A percentile compares a stretch with the other conserved stretches of the same genome.
These are phyloP conservation scores for Nitzschia sp. DNA, from an alignment of 108 stramenopile species.

Conservation along the genomic window DNA sequence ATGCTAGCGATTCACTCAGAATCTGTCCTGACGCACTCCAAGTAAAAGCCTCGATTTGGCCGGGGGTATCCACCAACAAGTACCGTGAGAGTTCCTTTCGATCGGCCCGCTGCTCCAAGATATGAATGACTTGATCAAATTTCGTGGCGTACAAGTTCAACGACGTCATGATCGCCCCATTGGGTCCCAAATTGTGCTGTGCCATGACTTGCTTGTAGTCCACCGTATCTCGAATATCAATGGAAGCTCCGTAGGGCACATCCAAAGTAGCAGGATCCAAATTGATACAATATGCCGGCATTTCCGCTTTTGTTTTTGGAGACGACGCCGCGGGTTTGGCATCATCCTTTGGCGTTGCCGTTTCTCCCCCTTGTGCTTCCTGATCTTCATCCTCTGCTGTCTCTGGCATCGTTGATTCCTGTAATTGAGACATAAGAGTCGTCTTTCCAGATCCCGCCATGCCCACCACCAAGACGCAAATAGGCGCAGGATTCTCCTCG, in stretches of 20 bases:
- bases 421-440: slow-evolving; percentile 77
- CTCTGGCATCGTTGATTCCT: slow-evolving; percentile 46
- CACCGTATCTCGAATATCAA: slow-evolving; percentile 99
- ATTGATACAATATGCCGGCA: slow-evolving; percentile 90
- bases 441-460: slow-evolving; percentile 96
- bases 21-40: slow-evolving; percentile 98
- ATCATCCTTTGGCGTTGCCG: neutral
- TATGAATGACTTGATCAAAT: slow-evolving; percentile 96
- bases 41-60: slow-evolving; percentile 99
- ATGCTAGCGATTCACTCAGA: slow-evolving; percentile 91
- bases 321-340: slow-evolving; percentile 3
- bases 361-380: slow-evolving; percentile 10
- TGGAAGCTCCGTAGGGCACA: slow-evolving; percentile 92
- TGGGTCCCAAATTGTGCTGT: slow-evolving; percentile 97
- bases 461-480: slow-evolving; percentile 85
- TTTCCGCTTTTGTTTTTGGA: neutral
- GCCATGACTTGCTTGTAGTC: slow-evolving; percentile 98
- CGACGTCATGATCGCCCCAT: slow-evolving; percentile 98
- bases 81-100: slow-evolving; percentile 55
- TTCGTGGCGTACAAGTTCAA: slow-evolving; percentile 98
- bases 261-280: slow-evolving; percentile 95
- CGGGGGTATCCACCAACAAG: slow-evolving; percentile 97
- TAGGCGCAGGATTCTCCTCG: slow-evolving; percentile 44
- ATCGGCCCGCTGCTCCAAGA: slow-evolving; percentile 86
- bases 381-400: slow-evolving; percentile 28